Conservation (phyloP, 2,329 filamentous ascomycete species). For the Penicillium sp. region DNA sequence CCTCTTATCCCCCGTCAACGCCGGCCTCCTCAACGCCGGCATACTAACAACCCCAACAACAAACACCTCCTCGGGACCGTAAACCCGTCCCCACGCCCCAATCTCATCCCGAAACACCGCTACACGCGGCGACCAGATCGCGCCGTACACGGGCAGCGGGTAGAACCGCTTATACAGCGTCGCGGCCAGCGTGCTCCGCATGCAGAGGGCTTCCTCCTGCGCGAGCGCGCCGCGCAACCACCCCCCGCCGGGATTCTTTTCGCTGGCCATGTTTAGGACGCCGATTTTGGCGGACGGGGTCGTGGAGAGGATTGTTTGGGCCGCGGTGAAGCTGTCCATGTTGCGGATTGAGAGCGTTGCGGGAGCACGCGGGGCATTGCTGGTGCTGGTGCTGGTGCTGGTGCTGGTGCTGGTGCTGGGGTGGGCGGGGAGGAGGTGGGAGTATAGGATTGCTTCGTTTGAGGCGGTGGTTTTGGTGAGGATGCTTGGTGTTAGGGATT, state of each 20-base stretch:
- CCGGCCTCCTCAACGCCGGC: conserved; percentile 52
- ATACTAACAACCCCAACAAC: conserved; percentile 58
- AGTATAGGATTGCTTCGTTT: conserved; percentile 2
- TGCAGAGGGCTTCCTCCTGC: conserved; percentile 66
- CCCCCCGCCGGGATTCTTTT: conserved; percentile 58
- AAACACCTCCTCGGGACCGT: conserved; percentile 36
- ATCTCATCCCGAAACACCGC: conserved; percentile 54
- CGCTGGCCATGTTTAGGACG: conserved; percentile 63
- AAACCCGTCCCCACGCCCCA: conserved; percentile 8
- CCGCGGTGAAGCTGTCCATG: conserved; percentile 19
- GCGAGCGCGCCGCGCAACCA: conserved; percentile 61
- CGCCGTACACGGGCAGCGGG: conserved; percentile 50
- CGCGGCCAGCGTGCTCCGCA: conserved; percentile 47
- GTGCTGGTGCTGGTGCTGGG: background rate
- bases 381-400: too few relatives aligned
- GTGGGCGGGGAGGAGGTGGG: conserved; percentile 2
- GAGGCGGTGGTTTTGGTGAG: conserved; percentile 5
- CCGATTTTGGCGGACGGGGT: conserved; percentile 27
- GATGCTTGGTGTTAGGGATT: conserved; percentile 1
- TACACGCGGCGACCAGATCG: conserved; percentile 58
- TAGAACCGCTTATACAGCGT: conserved; percentile 44
- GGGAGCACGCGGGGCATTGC: background rate
- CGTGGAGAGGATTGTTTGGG: conserved; percentile 3
- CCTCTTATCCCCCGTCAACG: conserved; percentile 12
- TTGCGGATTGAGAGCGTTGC: conserved; percentile 6